Conservation (phyloP, 345 rosid genomes). For the Angophora floribunda region DNA sequence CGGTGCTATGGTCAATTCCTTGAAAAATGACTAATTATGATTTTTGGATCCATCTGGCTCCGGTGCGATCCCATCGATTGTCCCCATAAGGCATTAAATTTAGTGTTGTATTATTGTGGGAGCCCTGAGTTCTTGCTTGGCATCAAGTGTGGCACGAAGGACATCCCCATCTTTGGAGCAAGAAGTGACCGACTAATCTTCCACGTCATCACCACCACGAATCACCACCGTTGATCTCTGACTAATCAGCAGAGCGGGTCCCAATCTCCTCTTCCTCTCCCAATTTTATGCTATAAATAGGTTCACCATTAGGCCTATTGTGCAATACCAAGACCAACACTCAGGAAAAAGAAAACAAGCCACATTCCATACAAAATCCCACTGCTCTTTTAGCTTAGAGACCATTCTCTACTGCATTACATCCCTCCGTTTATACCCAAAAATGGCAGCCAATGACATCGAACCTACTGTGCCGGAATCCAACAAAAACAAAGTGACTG, state of each 20-base stretch:
- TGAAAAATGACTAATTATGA: not conserved
- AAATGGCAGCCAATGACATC: not conserved
- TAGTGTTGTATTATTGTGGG: not conserved
- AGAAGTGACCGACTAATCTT: not conserved
- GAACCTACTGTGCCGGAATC: not conserved
- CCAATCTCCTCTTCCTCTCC: not conserved
- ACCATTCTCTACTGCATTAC: not conserved
- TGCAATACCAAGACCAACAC: not conserved
- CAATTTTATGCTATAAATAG: not conserved
- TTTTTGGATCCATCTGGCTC: not conserved
- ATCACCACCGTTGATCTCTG: not conserved
- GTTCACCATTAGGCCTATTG: not conserved
- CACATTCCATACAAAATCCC: not conserved
- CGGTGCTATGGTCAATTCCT: not conserved
- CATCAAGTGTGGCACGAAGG: not conserved
- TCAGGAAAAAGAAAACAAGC: not conserved
- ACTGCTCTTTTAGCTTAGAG: not conserved
- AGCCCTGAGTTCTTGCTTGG: not conserved
- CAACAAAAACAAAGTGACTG: conserved; percentile 4
- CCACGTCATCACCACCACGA: not conserved
- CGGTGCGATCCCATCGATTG: not conserved
- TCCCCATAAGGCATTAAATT: not conserved
- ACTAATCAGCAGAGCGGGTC: not conserved
- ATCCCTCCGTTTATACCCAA: not conserved
- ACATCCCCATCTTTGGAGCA: not conserved